These are phyloP conservation scores for Casuarina equisetifolia DNA, from an alignment of 306 rosid genomes.

Conservation along the genomic window DNA sequence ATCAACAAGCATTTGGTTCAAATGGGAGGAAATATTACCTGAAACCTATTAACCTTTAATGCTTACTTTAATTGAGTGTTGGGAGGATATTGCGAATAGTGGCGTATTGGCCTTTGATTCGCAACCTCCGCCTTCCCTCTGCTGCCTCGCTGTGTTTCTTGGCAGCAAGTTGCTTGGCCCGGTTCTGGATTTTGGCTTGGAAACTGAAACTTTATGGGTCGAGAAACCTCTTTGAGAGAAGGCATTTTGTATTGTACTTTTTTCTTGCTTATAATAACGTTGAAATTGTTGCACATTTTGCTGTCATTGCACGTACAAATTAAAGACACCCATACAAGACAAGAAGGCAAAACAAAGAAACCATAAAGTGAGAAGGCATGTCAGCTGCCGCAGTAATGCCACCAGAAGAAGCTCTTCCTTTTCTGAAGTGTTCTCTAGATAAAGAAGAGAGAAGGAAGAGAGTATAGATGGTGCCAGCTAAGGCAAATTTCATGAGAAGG, in stretches of 20 bases:
- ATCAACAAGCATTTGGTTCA: too few species aligned
- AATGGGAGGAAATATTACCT: too few species aligned
- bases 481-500: background rate
- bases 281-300: constrained; percentile 51
- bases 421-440: background rate
- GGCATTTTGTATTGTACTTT: constrained; percentile 24
- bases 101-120: constrained; percentile 70
- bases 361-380: background rate
- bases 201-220: constrained; percentile 29
- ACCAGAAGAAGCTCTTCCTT: background rate
- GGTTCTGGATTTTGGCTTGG: constrained; percentile 46
- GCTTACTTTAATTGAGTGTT: constrained; percentile 50
- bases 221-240: constrained; percentile 25
- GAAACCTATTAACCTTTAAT: background rate
- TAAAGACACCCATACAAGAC: background rate
- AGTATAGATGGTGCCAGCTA: background rate
- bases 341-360: constrained; percentile 2
- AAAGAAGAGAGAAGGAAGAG: background rate
- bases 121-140: constrained; percentile 64
- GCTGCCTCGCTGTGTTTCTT: constrained; percentile 65
- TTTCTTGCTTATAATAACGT: constrained; percentile 31
- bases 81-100: constrained; percentile 58
- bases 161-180: constrained; percentile 51
- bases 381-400: constrained; percentile 43
- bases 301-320: constrained; percentile 21